A percentile compares a stretch with the other conserved stretches of the same genome.
Conservation (phyloP, 768 basidiomycete species). For the Rubroboletus satanas region DNA sequence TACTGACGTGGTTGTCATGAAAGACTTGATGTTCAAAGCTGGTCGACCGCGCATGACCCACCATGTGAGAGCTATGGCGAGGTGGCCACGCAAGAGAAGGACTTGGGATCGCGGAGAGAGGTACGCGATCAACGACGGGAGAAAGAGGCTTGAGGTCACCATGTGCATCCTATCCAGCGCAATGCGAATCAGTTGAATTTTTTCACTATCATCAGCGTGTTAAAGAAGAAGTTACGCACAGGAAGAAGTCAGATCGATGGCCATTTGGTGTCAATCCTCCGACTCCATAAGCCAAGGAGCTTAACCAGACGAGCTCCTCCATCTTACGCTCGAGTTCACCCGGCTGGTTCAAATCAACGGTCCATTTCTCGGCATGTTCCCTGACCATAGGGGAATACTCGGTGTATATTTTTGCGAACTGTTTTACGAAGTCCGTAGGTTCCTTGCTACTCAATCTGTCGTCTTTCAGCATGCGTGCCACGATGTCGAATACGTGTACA, state of each 20-base stretch:
- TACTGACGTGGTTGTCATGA: conserved; percentile 28
- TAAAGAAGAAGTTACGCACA: conserved; percentile 32
- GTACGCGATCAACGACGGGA: conserved; percentile 23
- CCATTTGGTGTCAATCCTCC: conserved; percentile 56
- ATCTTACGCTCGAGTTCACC: conserved; percentile 49
- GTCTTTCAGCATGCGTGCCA: conserved; percentile 52
- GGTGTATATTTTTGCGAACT: conserved; percentile 8
- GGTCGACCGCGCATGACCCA: conserved; percentile 33
- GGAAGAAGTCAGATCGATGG: conserved; percentile 41
- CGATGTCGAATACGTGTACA: conserved; percentile 44
- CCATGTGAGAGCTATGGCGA: conserved; percentile 22
- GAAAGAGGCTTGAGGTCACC: conserved; percentile 31
- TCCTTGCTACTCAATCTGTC: conserved; percentile 22
- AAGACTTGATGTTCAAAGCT: conserved; percentile 26
- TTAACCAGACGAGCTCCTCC: conserved; percentile 60
- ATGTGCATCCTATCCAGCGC: conserved; percentile 22
- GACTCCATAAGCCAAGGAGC: conserved; percentile 51
- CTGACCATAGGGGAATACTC: neutral
- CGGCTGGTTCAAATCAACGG: conserved; percentile 32
- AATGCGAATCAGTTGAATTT: neutral
- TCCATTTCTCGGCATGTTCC: conserved; percentile 40
- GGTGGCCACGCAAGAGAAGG: conserved; percentile 29
- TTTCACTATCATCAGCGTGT: neutral
- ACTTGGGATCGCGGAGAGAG: conserved; percentile 17
- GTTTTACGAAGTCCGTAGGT: conserved; percentile 16